Evolutionary conservation across 345 rosid genomes (phyloP), one percentile per base, ranked within the genome.

Genomic region (Dipteronia sinensis): DNA sequence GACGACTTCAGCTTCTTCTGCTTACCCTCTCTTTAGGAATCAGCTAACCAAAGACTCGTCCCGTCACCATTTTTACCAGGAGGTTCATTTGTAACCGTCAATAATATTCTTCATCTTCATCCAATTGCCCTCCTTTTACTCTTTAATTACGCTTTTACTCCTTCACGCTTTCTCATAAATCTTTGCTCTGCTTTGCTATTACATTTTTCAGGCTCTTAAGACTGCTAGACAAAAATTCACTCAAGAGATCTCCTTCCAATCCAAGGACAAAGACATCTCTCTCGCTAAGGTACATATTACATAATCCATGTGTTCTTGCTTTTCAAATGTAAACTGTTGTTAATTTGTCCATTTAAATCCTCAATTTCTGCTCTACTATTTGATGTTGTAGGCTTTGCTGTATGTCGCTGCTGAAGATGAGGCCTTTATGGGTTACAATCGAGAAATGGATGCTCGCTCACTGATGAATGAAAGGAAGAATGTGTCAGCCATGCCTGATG

Each of bases 381-480:
- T 78, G 68, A 62, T 83, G 63, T 71, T 82, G 83, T 79, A 94
- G 98, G 93, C 84, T 80, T 82, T 94, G 85, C 85, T 94, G 49
- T 90, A 83, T 77, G 83, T 94, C 85, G 95, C 98, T 69, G 97
- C 94, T 73, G 98, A 94, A 82, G 98, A 94, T 86, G 97, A 92
- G 86, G 96, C 94, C 42, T 90, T 85, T 67, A 34, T 87, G 83
- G 87, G 90, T 81, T 73, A 79, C 49, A 85, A 90, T 82, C 78
- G 86, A 77, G 87, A 94, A 80, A 82, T 83, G 78, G 94, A 94
- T 77, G 88, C 91, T 77, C 58, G 42, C 68, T 91, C 87, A 12
- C 76, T 89, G 67, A 55, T 69, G n/a, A 85, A 66, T 12, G 98
- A 90, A 80, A 84, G 88, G 79, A 81, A 77, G 84, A 80, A 76